Base-by-base conservation (phyloP, 768 basidiomycete species). In the Mycena crocata region DNA sequence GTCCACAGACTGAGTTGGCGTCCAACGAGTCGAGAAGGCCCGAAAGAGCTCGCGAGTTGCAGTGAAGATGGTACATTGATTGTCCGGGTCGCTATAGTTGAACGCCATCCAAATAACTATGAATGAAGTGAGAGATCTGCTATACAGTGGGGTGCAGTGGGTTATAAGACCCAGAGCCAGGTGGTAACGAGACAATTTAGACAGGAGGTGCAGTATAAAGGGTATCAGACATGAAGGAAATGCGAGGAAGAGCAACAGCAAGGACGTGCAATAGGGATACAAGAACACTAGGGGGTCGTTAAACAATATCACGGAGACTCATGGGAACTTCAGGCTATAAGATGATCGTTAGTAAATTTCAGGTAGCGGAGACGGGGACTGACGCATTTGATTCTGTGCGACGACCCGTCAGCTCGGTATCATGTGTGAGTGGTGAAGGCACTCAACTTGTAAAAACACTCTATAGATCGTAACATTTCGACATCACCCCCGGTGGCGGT, bases 401-500 rank as follows among this genome's bases (percentile, higher is more conserved):
- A 23, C 7, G 28, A 15, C 8, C 14, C 23, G 19, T 10, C 6
- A 34, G 8, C 9, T 77, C n/a, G 77, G 73, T 35, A 21, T 57
- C 10, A 24, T 42, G 32, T 46, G n/a, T 50, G n/a, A 34, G 39
- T 46, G 32, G 17, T 40, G 28, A 61, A 21, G 45, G 39, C 32
- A 76, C 78, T 65, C 57, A 78, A 94, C 94, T 95, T 95, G 86
- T 97, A 98, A 82, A 95, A 97, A 86, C 96, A 97, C 84, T 99
- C 97, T 85, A 98, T 98, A 72, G 93, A 94, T 75, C 97, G 89
- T 68, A 99, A 83, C 96, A 98, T 98, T 82, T 99, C 97, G 60
- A 98, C 96, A 77, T 99, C 97, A 44, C 96, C 96, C 32, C 96
- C 96, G 17, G 95, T 96, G 59, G 96, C 97, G 62, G 96, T 98